Evolutionary conservation across 345 rosid species (phyloP).

Genomic region (Pugionium dolabratum): DNA sequence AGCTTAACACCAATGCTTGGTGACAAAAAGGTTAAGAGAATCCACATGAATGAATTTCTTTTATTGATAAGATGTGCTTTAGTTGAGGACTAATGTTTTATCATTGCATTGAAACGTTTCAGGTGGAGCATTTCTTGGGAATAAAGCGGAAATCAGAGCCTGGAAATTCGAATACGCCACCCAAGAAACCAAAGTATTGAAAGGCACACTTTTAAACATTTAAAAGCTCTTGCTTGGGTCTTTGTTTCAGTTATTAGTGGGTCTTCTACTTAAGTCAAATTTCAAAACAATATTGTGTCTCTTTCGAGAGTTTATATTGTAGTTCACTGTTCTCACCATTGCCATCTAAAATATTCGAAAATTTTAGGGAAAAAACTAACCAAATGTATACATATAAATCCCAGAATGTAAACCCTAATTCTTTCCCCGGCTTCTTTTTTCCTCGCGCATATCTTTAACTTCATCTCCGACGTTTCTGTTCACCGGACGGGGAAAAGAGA

Average conservation of each 20-base stretch:
- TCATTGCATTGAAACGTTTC: constrained; percentile 25
- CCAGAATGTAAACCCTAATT: constrained; percentile 32
- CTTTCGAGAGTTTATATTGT: too few relatives aligned
- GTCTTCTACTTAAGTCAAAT: too few relatives aligned
- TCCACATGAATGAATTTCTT: background rate
- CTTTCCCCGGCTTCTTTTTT: constrained; percentile 10
- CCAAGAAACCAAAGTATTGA: constrained; percentile 69
- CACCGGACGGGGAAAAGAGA: constrained; percentile 11
- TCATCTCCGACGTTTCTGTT: constrained; percentile 4
- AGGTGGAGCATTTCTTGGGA: constrained; percentile 97
- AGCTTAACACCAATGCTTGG: constrained; percentile 95
- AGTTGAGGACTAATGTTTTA: constrained; percentile 6
- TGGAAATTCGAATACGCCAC: constrained; percentile 45
- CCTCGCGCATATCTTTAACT: constrained; percentile 19
- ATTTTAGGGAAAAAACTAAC: too few relatives aligned
- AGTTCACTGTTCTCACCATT: too few relatives aligned
- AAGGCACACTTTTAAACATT: background rate
- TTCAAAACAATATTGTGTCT: too few relatives aligned
- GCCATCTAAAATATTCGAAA: too few relatives aligned
- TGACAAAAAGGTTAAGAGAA: constrained; percentile 65
- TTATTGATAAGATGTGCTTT: too few relatives aligned
- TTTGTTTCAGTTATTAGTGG: constrained; percentile 9
- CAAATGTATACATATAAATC: too few relatives aligned
- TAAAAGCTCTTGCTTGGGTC: constrained; percentile 16
- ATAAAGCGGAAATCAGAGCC: constrained; percentile 75